Percentiles rank a stretch among this genome's conserved stretches.
Evolutionary conservation across 2,329 filamentous ascomycete species (phyloP).

Genomic region (Exophiala sp.): DNA sequence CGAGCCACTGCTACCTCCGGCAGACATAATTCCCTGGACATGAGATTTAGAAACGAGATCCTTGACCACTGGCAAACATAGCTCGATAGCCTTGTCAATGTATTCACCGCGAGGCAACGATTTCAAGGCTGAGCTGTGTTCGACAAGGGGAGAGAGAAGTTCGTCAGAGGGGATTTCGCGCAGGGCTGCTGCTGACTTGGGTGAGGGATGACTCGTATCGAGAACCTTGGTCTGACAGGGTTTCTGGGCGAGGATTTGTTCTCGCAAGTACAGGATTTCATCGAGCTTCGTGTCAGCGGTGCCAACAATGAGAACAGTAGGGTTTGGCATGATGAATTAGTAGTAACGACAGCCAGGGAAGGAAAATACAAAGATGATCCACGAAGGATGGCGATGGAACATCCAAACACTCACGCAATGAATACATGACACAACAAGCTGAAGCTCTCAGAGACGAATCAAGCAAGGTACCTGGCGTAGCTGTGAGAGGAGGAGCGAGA

Average conservation of each 20-base stretch:
- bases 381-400: not conserved
- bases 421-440: not conserved
- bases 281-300: slow-evolving; percentile 61
- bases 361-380: not conserved
- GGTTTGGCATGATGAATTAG: slow-evolving; percentile 27
- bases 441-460: not conserved
- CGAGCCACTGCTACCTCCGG: slow-evolving; percentile 60
- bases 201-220: slow-evolving; percentile 49
- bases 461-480: not conserved
- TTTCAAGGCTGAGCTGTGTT: slow-evolving; percentile 32
- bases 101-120: slow-evolving; percentile 49
- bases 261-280: slow-evolving; percentile 52
- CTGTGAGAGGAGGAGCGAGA: not conserved
- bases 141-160: slow-evolving; percentile 38
- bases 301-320: slow-evolving; percentile 51
- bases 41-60: slow-evolving; percentile 35
- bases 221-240: slow-evolving; percentile 44
- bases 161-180: slow-evolving; percentile 39
- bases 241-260: slow-evolving; percentile 38
- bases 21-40: slow-evolving; percentile 54
- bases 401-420: not conserved
- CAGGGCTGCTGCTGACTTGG: slow-evolving; percentile 11
- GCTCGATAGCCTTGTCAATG: slow-evolving; percentile 50
- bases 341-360: not conserved
- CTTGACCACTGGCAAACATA: slow-evolving; percentile 42